Evolutionary conservation across 73 alveolate genomes (phyloP).

Genomic region (Tetrahymena malaccensis): DNA sequence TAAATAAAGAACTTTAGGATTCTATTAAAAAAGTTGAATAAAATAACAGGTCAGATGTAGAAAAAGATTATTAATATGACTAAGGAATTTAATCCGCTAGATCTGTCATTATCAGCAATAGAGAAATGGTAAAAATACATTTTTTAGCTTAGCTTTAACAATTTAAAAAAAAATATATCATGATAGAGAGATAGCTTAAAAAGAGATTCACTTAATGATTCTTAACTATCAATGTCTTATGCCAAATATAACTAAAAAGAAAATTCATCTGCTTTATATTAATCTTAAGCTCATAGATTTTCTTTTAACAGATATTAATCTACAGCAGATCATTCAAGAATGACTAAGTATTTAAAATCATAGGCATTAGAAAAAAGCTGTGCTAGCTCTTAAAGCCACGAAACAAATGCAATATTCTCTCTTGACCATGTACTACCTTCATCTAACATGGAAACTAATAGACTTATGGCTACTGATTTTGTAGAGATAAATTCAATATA

Average conservation of each 20-base stretch:
- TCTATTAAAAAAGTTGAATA: neutral
- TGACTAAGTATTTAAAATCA: neutral
- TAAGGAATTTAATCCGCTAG: neutral
- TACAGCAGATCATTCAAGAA: neutral
- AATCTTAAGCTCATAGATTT: neutral
- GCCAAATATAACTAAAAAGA: neutral
- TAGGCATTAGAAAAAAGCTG: neutral
- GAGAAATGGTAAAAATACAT: neutral
- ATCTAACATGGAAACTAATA: neutral
- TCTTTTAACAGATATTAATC: neutral
- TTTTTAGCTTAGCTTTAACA: neutral
- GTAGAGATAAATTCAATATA: neutral
- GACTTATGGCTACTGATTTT: neutral
- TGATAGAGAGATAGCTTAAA: neutral
- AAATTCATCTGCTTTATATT: neutral
- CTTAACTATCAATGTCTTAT: neutral
- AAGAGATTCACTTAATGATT: neutral
- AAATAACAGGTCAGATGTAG: neutral
- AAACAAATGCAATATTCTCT: neutral
- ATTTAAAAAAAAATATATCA: neutral
- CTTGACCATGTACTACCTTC: neutral
- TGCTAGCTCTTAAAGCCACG: neutral
- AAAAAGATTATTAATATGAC: neutral
- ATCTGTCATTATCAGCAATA: neutral
- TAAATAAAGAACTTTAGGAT: neutral